Evolutionary conservation across 768 basidiomycete genomes (phyloP), one percentile per base, ranked within the genome.

Genomic region (Pleurotus salmoneostramineus): DNA sequence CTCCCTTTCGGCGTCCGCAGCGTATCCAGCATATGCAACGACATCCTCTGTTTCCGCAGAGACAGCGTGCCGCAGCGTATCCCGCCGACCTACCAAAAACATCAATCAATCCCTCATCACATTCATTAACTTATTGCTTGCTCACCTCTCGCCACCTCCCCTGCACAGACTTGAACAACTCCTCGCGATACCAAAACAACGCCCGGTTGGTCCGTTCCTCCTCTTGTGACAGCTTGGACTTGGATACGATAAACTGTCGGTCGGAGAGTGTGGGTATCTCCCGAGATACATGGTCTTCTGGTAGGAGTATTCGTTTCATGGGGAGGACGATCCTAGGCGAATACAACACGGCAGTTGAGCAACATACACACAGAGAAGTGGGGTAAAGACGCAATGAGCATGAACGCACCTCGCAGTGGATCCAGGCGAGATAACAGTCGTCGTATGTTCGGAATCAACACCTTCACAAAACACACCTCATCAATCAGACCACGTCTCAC

Each of bases 111-210:
- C n/a, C n/a, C n/a, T n/a, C n/a, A n/a, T n/a, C n/a, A n/a, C n/a
- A n/a, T n/a, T n/a, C n/a, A n/a, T n/a, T n/a, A n/a, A n/a, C n/a
- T n/a, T n/a, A n/a, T n/a, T n/a, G n/a, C n/a, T n/a, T n/a, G n/a
- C n/a, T n/a, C n/a, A n/a, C n/a, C 83, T 98, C 97, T 66, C 81
- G 81, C 97, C 97, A 99, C 14, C 75, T 77, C 7, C 88, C 88
- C 10, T 73, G 75, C 11, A 98, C 68, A 50, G 74, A 71, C 47
- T 83, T 83, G 64, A 98, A 82, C 7, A 99, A 72, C 61, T 88
- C 85, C 69, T 99, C 95, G 36, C 95, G 80, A 68, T 97, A 96
- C 97, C 97, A 99, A 74, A 98, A 99, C 12, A 95, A 68, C 66
- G 94, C 91, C 40, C 85, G 79, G 67, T 93, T 88, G 7, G 77